Evolutionary conservation across 2,329 filamentous ascomycete species (phyloP).

Genomic region (Gyromitra esculenta): DNA sequence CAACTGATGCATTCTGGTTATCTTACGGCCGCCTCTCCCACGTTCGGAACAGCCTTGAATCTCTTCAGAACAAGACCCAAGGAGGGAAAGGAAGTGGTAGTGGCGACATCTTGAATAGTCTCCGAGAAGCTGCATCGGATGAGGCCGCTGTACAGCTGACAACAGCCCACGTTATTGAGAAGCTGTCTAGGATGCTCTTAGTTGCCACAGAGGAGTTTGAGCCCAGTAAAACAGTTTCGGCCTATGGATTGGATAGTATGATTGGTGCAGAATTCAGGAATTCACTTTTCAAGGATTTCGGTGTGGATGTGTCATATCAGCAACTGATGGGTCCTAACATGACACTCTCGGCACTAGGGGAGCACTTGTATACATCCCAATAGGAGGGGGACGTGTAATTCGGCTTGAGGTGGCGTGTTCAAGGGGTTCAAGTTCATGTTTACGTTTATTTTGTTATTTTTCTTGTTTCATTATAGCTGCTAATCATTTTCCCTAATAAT

Average conservation of each 20-base stretch:
- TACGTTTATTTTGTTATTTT: neutral
- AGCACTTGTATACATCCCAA: slow-evolving; percentile 8
- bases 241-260: slow-evolving; percentile 62
- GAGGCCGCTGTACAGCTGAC: slow-evolving; percentile 2
- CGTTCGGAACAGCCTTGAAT: slow-evolving; percentile 7
- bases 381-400: neutral
- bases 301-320: slow-evolving; percentile 62
- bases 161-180: slow-evolving; percentile 12
- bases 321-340: slow-evolving; percentile 60
- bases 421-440: neutral
- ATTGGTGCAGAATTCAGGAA: slow-evolving; percentile 61
- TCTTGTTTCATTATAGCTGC: neutral
- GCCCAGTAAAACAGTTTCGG: slow-evolving; percentile 56
- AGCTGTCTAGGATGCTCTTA: slow-evolving; percentile 20
- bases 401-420: neutral
- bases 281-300: slow-evolving; percentile 59
- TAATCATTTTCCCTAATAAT: neutral
- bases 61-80: neutral
- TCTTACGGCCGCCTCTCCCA: slow-evolving; percentile 24
- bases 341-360: slow-evolving; percentile 54
- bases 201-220: slow-evolving; percentile 19
- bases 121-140: slow-evolving; percentile 5
- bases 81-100: neutral
- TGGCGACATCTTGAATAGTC: slow-evolving; percentile 9
- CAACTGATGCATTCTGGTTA: slow-evolving; percentile 27